Conservation (phyloP, 2,329 filamentous ascomycete species). For the Colletotrichum destructivum region DNA sequence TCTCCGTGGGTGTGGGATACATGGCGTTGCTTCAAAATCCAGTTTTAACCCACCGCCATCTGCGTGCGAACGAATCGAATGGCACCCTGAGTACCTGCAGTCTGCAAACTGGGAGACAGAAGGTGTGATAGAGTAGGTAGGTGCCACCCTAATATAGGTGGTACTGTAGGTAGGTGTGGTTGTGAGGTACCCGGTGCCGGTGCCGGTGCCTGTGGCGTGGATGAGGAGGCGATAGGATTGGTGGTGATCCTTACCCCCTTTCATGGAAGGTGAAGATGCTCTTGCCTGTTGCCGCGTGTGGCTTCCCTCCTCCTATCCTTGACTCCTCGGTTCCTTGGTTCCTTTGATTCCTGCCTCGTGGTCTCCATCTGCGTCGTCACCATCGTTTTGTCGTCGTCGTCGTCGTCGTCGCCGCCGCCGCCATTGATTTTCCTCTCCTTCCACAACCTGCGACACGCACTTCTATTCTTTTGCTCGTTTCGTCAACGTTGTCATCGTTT, state of each 20-base stretch:
- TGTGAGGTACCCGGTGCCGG: no score
- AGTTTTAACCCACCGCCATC: neutral
- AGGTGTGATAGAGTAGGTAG: no score
- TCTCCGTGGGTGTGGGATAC: no score
- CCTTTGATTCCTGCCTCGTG: neutral
- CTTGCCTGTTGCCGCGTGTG: constrained; percentile 1
- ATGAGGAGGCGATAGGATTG: constrained; percentile 4
- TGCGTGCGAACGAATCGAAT: constrained; percentile 9
- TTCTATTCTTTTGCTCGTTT: constrained; percentile 1
- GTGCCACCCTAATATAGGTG: no score
- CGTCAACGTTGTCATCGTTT: constrained; percentile 27
- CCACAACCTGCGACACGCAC: neutral
- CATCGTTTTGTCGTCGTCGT: neutral
- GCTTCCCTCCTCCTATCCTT: constrained; percentile 3
- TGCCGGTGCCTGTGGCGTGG: no score
- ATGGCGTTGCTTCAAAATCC: neutral
- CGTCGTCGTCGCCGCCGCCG: neutral
- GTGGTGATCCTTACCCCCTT: constrained; percentile 12
- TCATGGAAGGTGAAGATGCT: neutral
- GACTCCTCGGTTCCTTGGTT: neutral
- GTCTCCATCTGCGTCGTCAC: constrained; percentile 12
- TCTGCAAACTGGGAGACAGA: neutral
- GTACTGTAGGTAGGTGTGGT: no score
- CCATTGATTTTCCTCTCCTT: constrained; percentile 10
- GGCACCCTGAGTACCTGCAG: neutral